phyloP scores from a whole-genome alignment of 2,329 filamentous ascomycete species.

The Scytalidium lignicola region DNA sequence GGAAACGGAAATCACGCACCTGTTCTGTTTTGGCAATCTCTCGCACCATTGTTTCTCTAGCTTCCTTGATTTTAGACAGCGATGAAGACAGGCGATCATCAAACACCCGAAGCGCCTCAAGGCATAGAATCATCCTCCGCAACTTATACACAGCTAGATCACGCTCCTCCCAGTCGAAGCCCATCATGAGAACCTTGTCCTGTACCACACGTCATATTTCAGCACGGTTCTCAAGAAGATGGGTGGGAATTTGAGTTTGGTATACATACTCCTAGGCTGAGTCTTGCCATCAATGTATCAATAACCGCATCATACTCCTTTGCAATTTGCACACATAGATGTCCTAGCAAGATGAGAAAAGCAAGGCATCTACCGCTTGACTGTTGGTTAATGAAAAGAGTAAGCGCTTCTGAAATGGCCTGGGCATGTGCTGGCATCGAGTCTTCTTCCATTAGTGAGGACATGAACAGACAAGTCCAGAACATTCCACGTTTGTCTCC shows the following conservation, averaged over 20 bases:
- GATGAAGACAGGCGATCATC: conserved; percentile 12
- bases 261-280: conserved; percentile 11
- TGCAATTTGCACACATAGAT: conserved; percentile 14
- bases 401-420: conserved; percentile 5
- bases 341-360: conserved; percentile 14
- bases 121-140: conserved; percentile 17
- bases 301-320: conserved; percentile 14
- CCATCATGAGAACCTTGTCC: conserved; percentile 14
- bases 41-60: conserved; percentile 13
- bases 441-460: conserved; percentile 6
- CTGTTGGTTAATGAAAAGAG: conserved; percentile 15
- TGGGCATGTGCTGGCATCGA: conserved; percentile 5
- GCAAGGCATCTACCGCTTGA: conserved; percentile 13
- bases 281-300: conserved; percentile 5
- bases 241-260: background rate
- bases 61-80: conserved; percentile 14
- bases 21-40: background rate
- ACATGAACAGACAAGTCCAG: conserved; percentile 16
- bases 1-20: too few relatives aligned
- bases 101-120: conserved; percentile 15
- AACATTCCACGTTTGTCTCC: conserved; percentile 12
- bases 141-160: conserved; percentile 12
- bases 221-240: background rate
- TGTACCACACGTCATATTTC: background rate
- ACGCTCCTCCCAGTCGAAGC: conserved; percentile 12